phyloP scores from a whole-genome alignment of 768 basidiomycete genomes.

The Tephrocybe sp. region DNA sequence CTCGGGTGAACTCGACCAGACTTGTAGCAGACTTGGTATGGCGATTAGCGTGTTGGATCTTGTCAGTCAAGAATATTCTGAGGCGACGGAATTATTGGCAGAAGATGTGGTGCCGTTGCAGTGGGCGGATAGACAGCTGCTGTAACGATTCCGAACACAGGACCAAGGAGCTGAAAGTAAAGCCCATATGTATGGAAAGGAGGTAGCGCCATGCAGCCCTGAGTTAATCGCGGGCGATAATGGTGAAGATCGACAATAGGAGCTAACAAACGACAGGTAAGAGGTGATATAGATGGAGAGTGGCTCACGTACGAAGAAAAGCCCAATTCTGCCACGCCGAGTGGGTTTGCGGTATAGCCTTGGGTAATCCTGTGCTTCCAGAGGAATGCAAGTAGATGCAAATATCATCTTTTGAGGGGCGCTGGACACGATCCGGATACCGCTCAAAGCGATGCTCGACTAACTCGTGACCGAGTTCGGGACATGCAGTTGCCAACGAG shows the following conservation, averaged over 20 bases:
- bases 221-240: background rate
- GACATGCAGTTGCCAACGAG: constrained; percentile 9
- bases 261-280: background rate
- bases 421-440: no score
- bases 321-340: constrained; percentile 21
- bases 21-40: constrained; percentile 28
- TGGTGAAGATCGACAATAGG: constrained; percentile 6
- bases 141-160: constrained; percentile 19
- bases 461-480: constrained; percentile 13
- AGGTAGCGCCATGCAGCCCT: constrained; percentile 27
- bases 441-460: constrained; percentile 5
- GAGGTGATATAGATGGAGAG: no score
- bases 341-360: constrained; percentile 28
- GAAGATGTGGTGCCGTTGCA: constrained; percentile 6
- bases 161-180: constrained; percentile 21
- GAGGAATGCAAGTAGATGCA: no score
- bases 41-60: constrained; percentile 21
- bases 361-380: constrained; percentile 38
- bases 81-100: constrained; percentile 32
- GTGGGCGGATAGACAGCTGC: constrained; percentile 26
- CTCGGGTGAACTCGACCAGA: constrained; percentile 23
- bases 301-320: constrained; percentile 21
- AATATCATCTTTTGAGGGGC: no score
- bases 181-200: constrained; percentile 32
- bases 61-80: constrained; percentile 27